Percentiles rank a stretch among this genome's conserved stretches.
Evolutionary conservation across 106 monocot species (phyloP).

Genomic region (Dendrobium nobile): DNA sequence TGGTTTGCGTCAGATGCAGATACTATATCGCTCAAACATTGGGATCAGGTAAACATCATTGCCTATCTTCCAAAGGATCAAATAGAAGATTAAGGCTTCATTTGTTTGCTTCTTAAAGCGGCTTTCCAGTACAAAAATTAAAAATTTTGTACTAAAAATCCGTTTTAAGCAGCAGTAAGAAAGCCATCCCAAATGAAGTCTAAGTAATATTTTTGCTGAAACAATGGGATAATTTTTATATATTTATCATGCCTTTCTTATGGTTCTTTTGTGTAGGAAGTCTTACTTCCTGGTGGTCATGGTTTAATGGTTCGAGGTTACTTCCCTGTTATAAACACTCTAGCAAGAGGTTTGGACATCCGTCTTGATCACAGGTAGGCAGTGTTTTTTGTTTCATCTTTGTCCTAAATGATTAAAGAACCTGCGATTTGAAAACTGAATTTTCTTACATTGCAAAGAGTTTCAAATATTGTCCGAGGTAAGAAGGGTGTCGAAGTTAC

Average conservation of each 20-base stretch:
- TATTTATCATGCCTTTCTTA: not conserved
- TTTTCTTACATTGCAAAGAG: constrained; percentile 23
- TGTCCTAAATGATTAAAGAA: not conserved
- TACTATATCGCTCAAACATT: constrained; percentile 64
- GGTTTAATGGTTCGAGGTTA: constrained; percentile 96
- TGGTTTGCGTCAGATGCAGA: constrained; percentile 98
- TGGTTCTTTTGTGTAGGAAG: constrained; percentile 43
- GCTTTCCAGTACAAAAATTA: too few species aligned
- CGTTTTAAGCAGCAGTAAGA: too few species aligned
- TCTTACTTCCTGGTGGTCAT: constrained; percentile 91
- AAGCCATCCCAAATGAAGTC: too few species aligned
- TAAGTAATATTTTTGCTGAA: too few species aligned
- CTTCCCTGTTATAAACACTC: constrained; percentile 82
- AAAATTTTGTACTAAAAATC: too few species aligned
- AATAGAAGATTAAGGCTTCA: too few species aligned
- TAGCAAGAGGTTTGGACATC: constrained; percentile 86
- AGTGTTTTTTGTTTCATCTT: not conserved
- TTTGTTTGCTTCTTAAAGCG: too few species aligned
- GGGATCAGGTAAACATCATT: constrained; percentile 71
- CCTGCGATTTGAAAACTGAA: not conserved
- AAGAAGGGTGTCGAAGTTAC: constrained; percentile 79
- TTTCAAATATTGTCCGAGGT: constrained; percentile 54
- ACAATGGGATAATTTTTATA: too few species aligned
- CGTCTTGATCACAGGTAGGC: constrained; percentile 63
- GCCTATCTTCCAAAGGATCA: not conserved